Evolutionary conservation across 2,329 filamentous ascomycete species (phyloP).

Genomic region (Pyrenophora seminiperda): DNA sequence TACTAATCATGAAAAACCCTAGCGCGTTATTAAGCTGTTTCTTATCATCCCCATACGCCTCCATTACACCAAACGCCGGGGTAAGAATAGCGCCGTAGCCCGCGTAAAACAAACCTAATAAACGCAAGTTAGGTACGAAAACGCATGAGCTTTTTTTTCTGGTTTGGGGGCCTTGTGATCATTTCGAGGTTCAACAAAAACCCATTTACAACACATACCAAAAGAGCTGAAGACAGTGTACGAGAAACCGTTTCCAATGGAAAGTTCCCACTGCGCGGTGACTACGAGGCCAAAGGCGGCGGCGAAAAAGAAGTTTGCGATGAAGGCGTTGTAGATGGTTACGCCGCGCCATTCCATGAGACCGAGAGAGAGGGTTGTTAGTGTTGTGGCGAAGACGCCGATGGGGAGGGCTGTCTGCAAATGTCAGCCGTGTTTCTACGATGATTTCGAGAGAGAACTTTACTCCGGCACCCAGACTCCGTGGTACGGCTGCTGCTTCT

Average conservation of each 20-base stretch:
- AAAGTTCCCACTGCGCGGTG: constrained; percentile 62
- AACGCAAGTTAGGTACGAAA: too few species aligned
- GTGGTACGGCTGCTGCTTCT: constrained; percentile 2
- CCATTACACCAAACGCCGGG: constrained; percentile 53
- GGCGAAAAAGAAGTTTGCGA: constrained; percentile 62
- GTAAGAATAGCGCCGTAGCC: constrained; percentile 57
- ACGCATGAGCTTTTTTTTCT: too few species aligned
- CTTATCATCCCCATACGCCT: constrained; percentile 52
- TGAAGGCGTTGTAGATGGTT: constrained; percentile 57
- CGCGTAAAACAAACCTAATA: constrained; percentile 57
- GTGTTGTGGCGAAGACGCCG: constrained; percentile 60
- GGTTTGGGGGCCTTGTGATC: background rate
- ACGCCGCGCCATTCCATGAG: constrained; percentile 62
- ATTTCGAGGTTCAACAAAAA: too few species aligned
- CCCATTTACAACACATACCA: too few species aligned
- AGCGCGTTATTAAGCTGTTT: constrained; percentile 56
- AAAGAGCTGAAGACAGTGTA: constrained; percentile 63
- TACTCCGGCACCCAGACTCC: constrained; percentile 23
- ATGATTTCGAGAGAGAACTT: background rate
- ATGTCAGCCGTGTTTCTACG: background rate
- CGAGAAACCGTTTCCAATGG: constrained; percentile 58
- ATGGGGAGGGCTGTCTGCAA: constrained; percentile 57
- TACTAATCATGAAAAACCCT: constrained; percentile 56
- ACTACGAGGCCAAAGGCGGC: constrained; percentile 58
- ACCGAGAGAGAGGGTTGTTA: constrained; percentile 60